Evolutionary conservation across 768 basidiomycete species (phyloP), one percentile per base, ranked within the genome.

Genomic region (Pleurotus cornucopiae): DNA sequence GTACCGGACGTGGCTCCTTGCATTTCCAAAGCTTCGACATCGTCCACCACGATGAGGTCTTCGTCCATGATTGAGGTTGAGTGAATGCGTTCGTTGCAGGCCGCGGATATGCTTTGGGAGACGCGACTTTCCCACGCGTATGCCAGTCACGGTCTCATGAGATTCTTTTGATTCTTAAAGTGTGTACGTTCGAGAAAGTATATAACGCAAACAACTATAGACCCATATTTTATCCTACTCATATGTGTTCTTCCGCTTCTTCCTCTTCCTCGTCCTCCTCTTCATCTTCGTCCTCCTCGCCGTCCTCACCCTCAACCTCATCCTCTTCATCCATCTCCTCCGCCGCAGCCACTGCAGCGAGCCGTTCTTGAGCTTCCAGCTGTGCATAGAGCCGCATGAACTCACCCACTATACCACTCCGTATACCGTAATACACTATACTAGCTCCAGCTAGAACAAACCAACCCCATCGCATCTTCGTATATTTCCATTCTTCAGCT

Each of bases 11-110:
- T 64, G 11, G 67, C 73, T 34, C 67, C 69, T 59, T 65, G 70
- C 60, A 59, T 60, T 65, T 65, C 64, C 30, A 62, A 55, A 30
- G 73, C 66, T 46, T 83, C 83, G 54, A 79, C 64, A 65, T 85
- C 83, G 62, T 85, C 83, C 25, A 85, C 76, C 54, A 85, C 76
- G 60, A 85, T 84, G 58, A 84, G 73, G 65, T 85, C 83, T 58
- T 84, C 81, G 60, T 84, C 82, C 77, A 79, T 82, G 55, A 44
- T 66, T 6, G 55, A 55, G 21, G 21, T 3, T n/a, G 38, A 37
- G 38, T n/a, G 23, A 34, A 34, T 34, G 26, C 13, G 43, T 9
- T 11, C 3, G 11, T 11, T 11, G 9, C 30, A 34, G 11, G 30
- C 30, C 11, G 11, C 11, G 7, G 30, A 7, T 11, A 34, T 9